Base-by-base conservation (phyloP, 2,329 filamentous ascomycete genomes). In the Canariomyces notabilis region DNA sequence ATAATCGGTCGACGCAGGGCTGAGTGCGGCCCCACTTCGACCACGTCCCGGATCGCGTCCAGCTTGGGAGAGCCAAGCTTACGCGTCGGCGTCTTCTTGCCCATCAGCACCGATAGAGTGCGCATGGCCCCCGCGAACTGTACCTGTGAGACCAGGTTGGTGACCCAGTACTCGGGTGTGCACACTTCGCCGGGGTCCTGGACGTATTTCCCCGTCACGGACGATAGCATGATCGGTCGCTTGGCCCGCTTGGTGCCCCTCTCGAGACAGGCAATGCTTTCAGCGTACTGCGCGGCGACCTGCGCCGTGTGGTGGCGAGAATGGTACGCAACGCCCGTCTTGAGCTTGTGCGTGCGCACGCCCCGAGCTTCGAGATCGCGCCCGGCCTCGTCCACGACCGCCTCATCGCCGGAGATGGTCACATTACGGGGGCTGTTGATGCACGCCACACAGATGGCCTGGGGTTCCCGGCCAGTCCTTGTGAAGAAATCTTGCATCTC, bases 91-190 rank as follows among this genome's bases (percentile, higher is more conserved):
- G 9, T 21, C 14, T 20, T 14, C 6, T 14, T 15, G 5, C 11
- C 9, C 26, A 11, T 12, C 26, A 12, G 4, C 26, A 11, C 14
- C 9, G 26, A 29, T n/a, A 33, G 12, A n/a, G 19, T 8, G 5
- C 31, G 18, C 14, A 42, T 15, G 22, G 40, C 40, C 15, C 26
- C 20, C 12, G 40, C 5, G 20, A 42, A 42, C 6, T 32, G 32
- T 6, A 42, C 62, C 0, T 59, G 51, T 0, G 56, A 60, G 0
- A 36, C 40, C 32, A 42, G 23, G 11, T 42, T 42, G 15, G 12
- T 6, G n/a, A 42, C 40, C 40, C 40, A 42, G 21, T 42, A 42
- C 15, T 42, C 4, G 2, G 32, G 32, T 8, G 16, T 19, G 21
- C 9, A 11, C 31, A 35, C 6, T 6, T 35, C 20, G 5, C 12